Evolutionary conservation across 2,329 filamentous ascomycete genomes (phyloP), one percentile per base, ranked within the genome.

Genomic region (Fusarium sp.): DNA sequence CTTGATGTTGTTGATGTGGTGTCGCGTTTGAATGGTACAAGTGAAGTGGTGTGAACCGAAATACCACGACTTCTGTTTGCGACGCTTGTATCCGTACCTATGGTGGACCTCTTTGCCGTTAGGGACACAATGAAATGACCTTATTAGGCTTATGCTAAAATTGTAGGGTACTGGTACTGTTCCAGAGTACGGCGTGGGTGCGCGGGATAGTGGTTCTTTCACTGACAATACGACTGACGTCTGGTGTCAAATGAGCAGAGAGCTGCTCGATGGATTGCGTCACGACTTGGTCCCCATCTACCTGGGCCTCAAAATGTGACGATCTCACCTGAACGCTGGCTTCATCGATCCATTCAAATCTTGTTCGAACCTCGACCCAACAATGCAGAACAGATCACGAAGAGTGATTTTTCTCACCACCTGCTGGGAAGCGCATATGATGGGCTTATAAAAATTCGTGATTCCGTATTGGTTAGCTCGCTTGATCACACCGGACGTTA

Each of bases 31-130:
- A 45, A 53, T 34, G 45, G 42, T 55, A 54, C 49, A 46, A 32
- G 57, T 65, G 56, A 58, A 65, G 51, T 74, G 68, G 72, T 75
- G 69, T 65, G 72, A 72, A 65, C 57, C 60, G 48, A 61, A 54
- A 66, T 69, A 55, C 53, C 55, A 61, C 34, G n/a, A 56, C 61
- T 68, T 59, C 55, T 53, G 18, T 44, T 71, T 71, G 56, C 40
- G 58, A 48, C 57, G 57, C 60, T 61, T 67, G 30, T 55, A 30
- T 30, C 29, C 29, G 29, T 30, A 6, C 29, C 29, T 37, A 62
- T 59, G 58, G 72, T 65, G 69, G 67, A 67, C 54, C 72, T 63
- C 34, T 53, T 44, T 57, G 48, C 57, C 55, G 60, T 74, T 48
- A 57, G 54, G 56, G 51, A 59, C 63, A 70, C 70, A 61, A 60